A percentile compares a stretch with the other conserved stretches of the same genome.
phyloP scores from a whole-genome alignment of 164 flowering plant species.

The Stephania cephalantha region DNA sequence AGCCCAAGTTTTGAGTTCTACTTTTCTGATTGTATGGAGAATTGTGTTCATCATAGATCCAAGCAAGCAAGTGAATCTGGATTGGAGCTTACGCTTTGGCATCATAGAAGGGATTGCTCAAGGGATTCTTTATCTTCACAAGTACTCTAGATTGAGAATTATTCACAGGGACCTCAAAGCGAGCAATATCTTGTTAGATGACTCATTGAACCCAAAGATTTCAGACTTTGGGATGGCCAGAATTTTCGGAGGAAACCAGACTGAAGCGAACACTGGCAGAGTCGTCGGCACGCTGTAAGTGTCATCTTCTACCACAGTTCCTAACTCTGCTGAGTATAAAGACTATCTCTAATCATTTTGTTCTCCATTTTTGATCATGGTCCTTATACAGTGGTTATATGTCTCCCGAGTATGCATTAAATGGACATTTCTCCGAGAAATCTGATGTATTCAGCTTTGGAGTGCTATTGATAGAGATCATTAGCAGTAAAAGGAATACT shows the following conservation, averaged over 20 bases:
- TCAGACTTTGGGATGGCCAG: constrained; percentile 1
- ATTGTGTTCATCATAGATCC: not conserved
- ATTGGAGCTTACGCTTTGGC: not conserved
- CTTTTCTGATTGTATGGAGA: not conserved
- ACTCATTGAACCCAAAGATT: not conserved
- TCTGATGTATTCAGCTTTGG: constrained; percentile 54
- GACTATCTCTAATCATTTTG: too few relatives aligned
- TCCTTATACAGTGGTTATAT: constrained; percentile 28
- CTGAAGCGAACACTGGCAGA: not conserved
- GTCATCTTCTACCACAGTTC: not conserved
- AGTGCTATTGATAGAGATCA: constrained; percentile 40
- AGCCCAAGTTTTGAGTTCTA: not conserved
- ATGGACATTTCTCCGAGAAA: constrained; percentile 36
- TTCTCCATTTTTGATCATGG: too few relatives aligned
- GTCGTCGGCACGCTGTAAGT: not conserved
- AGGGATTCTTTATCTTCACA: not conserved
- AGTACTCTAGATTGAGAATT: not conserved
- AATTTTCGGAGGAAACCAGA: not conserved
- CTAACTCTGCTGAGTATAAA: not conserved
- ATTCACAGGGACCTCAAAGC: not conserved
- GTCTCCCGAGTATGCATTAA: constrained; percentile 49
- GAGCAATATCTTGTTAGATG: not conserved
- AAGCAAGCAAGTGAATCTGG: not conserved
- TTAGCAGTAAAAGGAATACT: constrained; percentile 32
- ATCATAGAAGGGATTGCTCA: constrained; percentile 1